Percentiles rank a stretch among this genome's conserved stretches.
Evolutionary conservation across 164 flowering plant species (phyloP).

Genomic region (Kingdonia uniflora): DNA sequence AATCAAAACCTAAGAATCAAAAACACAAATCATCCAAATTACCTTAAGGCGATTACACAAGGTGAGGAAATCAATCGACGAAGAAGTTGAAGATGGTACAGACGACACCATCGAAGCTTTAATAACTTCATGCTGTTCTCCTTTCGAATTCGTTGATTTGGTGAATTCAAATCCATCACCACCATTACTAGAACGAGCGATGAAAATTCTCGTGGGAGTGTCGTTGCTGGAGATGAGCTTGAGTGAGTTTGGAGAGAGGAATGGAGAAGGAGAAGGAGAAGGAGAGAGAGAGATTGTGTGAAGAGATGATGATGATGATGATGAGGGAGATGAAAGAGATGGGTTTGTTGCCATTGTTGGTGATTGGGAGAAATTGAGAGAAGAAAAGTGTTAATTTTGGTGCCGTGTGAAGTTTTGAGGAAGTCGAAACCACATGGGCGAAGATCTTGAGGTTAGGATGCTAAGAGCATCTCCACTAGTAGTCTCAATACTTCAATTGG

Average conservation of each 20-base stretch:
- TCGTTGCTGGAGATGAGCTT: slow-evolving; percentile 14
- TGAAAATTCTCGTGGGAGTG: slow-evolving; percentile 18
- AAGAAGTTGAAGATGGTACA: slow-evolving; percentile 34
- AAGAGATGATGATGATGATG: slow-evolving; percentile 14
- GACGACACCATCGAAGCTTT: no score
- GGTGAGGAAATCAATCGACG: slow-evolving; percentile 85
- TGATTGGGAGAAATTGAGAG: no score
- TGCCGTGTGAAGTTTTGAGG: no score
- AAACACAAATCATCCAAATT: background rate
- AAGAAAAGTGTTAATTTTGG: no score
- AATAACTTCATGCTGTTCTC: slow-evolving; percentile 5
- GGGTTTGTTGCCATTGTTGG: no score
- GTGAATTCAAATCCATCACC: slow-evolving; percentile 17
- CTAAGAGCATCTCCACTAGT: no score
- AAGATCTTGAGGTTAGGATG: no score
- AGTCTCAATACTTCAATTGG: no score
- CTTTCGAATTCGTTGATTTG: slow-evolving; percentile 6
- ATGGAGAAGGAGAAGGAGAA: slow-evolving; percentile 7
- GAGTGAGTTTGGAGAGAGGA: slow-evolving; percentile 12
- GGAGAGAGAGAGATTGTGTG: slow-evolving; percentile 13
- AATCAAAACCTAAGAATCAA: background rate
- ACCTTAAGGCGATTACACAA: slow-evolving; percentile 90
- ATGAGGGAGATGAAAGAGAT: slow-evolving; percentile 12
- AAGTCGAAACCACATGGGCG: no score
- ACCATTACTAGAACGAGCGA: slow-evolving; percentile 18